Evolutionary conservation across 805 yeast species (phyloP).

Genomic region (Teunomyces pallodes): DNA sequence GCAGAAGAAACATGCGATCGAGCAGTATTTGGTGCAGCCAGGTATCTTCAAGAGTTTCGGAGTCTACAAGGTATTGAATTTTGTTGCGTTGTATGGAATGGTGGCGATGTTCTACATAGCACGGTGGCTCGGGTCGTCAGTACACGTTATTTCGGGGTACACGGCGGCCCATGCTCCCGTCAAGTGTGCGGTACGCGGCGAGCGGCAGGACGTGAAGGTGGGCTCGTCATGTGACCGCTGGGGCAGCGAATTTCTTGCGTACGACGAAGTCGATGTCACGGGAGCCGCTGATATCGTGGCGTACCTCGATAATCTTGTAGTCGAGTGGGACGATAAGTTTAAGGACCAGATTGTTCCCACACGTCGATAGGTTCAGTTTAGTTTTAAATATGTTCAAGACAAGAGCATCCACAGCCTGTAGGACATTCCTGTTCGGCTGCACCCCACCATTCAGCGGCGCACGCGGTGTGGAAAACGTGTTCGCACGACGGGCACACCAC

Average conservation of each 20-base stretch:
- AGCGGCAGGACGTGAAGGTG: conserved; percentile 49
- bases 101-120: conserved; percentile 77
- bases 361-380: conserved; percentile 13
- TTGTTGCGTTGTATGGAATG: conserved; percentile 86
- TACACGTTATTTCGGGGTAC: conserved; percentile 88
- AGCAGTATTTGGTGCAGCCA: conserved; percentile 83
- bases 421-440: conserved; percentile 56
- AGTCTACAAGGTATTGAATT: conserved; percentile 70
- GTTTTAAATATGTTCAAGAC: conserved; percentile 35
- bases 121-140: conserved; percentile 75
- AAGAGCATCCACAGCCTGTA: conserved; percentile 81
- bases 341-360: conserved; percentile 69
- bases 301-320: conserved; percentile 54
- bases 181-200: conserved; percentile 47
- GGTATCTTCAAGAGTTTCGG: conserved; percentile 89
- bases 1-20: conserved; percentile 48
- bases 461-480: conserved; percentile 73
- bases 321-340: conserved; percentile 73
- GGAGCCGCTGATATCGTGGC: conserved; percentile 67
- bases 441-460: conserved; percentile 83
- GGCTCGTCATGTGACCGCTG: conserved; percentile 70
- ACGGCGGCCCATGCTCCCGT: conserved; percentile 87
- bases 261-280: conserved; percentile 54
- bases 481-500: conserved; percentile 72
- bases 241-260: conserved; percentile 65